A percentile compares a stretch with the other conserved stretches of the same genome.
These are phyloP conservation scores for Massariosphaeria phaeospora DNA, from an alignment of 495 filamentous ascomycete species.

Conservation along the genomic window DNA sequence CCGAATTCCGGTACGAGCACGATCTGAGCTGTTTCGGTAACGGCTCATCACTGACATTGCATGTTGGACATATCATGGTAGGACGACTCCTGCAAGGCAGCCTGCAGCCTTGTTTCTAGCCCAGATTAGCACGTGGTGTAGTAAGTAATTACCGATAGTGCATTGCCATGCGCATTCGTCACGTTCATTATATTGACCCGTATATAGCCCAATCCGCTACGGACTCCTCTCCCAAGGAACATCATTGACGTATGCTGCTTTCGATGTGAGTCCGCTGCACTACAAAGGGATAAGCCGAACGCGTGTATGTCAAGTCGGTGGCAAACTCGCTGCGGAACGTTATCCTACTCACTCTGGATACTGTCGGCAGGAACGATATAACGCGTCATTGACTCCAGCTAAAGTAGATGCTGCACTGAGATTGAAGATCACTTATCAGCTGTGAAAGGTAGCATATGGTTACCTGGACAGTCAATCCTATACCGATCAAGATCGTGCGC, in stretches of 20 bases:
- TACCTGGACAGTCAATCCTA: no score
- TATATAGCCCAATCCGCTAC: slow-evolving; percentile 24
- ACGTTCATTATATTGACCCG: slow-evolving; percentile 31
- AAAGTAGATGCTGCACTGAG: slow-evolving; percentile 20
- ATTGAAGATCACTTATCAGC: slow-evolving; percentile 21
- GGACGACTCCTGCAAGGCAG: not conserved
- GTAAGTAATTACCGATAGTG: slow-evolving; percentile 8
- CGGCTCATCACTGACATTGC: slow-evolving; percentile 9
- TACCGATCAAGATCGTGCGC: no score
- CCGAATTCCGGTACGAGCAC: slow-evolving; percentile 16
- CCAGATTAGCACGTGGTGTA: slow-evolving; percentile 26
- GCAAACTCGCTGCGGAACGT: slow-evolving; percentile 27
- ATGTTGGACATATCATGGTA: slow-evolving; percentile 27
- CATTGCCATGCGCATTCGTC: not conserved
- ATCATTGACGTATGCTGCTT: slow-evolving; percentile 25
- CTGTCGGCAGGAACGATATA: slow-evolving; percentile 2
- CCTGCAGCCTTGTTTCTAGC: slow-evolving; percentile 9
- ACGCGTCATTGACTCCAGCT: slow-evolving; percentile 21
- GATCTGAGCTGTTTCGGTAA: not conserved
- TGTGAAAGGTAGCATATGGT: no score
- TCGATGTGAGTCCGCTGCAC: not conserved
- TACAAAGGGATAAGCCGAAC: not conserved
- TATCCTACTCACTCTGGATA: slow-evolving; percentile 21
- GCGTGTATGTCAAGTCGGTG: slow-evolving; percentile 20
- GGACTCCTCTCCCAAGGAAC: slow-evolving; percentile 22